phyloP scores from a whole-genome alignment of 2,329 filamentous ascomycete genomes.

The Lachnellula occidentalis region DNA sequence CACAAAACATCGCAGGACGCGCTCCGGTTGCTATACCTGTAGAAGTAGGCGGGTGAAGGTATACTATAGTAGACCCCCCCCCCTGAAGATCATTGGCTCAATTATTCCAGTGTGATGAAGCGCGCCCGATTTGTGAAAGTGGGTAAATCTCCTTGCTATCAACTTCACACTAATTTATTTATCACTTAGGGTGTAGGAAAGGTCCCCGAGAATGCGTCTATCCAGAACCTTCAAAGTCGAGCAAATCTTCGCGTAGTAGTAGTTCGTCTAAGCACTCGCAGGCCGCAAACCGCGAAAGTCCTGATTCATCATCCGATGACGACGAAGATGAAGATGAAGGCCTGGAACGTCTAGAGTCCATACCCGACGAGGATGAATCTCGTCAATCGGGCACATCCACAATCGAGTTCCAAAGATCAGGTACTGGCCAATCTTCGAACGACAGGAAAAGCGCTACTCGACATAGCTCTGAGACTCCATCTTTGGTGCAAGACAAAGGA shows the following conservation, averaged over 20 bases:
- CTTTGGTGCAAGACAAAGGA: conserved; percentile 45
- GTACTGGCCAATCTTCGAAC: conserved; percentile 36
- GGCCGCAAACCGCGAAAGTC: conserved; percentile 28
- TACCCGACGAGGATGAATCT: conserved; percentile 49
- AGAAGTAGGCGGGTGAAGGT: conserved; percentile 81
- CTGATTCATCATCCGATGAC: conserved; percentile 50
- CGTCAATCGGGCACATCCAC: conserved; percentile 17
- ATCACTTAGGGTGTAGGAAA: conserved; percentile 71
- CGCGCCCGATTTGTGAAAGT: conserved; percentile 79
- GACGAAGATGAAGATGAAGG: conserved; percentile 43
- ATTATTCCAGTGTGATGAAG: conserved; percentile 75
- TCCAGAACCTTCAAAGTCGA: conserved; percentile 57
- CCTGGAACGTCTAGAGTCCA: conserved; percentile 44
- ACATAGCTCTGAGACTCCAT: conserved; percentile 49
- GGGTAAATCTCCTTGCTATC: conserved; percentile 27
- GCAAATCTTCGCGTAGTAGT: conserved; percentile 20
- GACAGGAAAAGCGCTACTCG: conserved; percentile 35
- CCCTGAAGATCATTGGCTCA: conserved; percentile 20
- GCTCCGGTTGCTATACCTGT: conserved; percentile 93
- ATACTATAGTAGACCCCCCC: conserved; percentile 17
- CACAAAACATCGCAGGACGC: conserved; percentile 87
- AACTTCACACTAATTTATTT: conserved; percentile 20
- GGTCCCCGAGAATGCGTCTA: conserved; percentile 88
- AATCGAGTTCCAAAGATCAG: conserved; percentile 33
- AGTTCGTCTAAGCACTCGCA: conserved; percentile 33